Evolutionary conservation across 2,329 filamentous ascomycete genomes (phyloP), one percentile per base, ranked within the genome.

Genomic region (Trichoderma sp.): DNA sequence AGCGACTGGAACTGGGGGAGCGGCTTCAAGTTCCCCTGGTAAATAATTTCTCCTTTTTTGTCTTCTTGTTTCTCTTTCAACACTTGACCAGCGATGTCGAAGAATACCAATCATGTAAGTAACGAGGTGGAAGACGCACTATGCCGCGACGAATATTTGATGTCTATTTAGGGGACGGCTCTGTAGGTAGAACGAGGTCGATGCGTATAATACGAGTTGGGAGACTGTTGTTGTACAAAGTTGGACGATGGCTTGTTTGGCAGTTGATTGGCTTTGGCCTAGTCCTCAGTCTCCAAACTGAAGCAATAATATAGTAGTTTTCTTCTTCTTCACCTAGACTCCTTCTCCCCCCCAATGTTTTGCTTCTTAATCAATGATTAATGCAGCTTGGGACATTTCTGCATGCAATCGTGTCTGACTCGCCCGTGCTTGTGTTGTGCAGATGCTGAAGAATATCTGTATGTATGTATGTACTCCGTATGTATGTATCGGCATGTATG

Each of bases 41-140:
- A 35, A 39, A 58, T 35, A 34, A 13, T 34, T 19, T 53, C 35
- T 35, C 37, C 5, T 48, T 54, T 54, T 42, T 54, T 29, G 15
- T 17, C 27, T 25, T 42, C 50, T 19, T 12, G 19, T 19, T 60
- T 37, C 29, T 35, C 39, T 56, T 22, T 54, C 9, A 29, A 57
- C 35, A 34, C 56, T 52, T 67, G 54, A 53, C 45, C 42, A 54
- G 56, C 56, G 48, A 56, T 56, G 66, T 64, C 57, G 60, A 64
- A 58, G 42, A 64, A 68, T 68, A 68, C 66, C 66, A 68, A 19
- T 63, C 42, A 50, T 57, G 57, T 61, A 67, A 67, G 48, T 56
- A 61, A 67, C 37, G 48, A 35, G 65, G 37, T 67, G 56, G 65
- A 61, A 53, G 42, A 61, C 50, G 50, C 22, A 37, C 35, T 35